Evolutionary conservation across 2,329 filamentous ascomycete genomes (phyloP).

Genomic region (Cercospora zeae-maydis): DNA sequence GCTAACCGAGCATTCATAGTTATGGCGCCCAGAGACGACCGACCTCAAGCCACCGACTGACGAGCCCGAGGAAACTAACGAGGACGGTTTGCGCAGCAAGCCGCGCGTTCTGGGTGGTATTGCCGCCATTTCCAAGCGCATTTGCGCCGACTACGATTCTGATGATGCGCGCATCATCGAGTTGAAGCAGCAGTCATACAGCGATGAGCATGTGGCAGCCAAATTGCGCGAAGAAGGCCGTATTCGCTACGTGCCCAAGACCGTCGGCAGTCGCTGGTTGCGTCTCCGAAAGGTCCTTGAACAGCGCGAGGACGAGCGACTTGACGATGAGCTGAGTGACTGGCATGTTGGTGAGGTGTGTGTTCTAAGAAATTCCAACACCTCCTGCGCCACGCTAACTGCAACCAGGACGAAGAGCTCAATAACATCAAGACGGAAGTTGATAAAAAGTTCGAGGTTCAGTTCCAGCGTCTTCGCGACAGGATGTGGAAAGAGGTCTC

Average conservation of each 20-base stretch:
- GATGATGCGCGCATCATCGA: constrained; percentile 48
- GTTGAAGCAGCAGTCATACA: constrained; percentile 43
- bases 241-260: constrained; percentile 45
- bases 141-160: constrained; percentile 45
- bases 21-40: constrained; percentile 20
- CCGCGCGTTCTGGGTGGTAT: constrained; percentile 40
- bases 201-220: constrained; percentile 45
- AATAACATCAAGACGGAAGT: constrained; percentile 40
- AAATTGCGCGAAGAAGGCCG: constrained; percentile 43
- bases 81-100: constrained; percentile 5
- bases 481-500: constrained; percentile 42
- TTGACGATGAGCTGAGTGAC: constrained; percentile 48
- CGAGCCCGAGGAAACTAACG: constrained; percentile 10
- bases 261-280: constrained; percentile 47
- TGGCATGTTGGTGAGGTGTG: constrained; percentile 51
- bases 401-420: constrained; percentile 44
- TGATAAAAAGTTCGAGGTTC: constrained; percentile 43
- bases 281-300: constrained; percentile 45
- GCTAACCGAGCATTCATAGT: constrained; percentile 14
- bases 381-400: constrained; percentile 8
- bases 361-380: neutral
- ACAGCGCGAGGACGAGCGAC: constrained; percentile 43
- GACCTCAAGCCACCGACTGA: constrained; percentile 21
- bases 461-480: constrained; percentile 41
- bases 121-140: constrained; percentile 43